A percentile compares a stretch with the other conserved stretches of the same genome.
These are phyloP conservation scores for Carex scoparia DNA, from an alignment of 176 grass and related monocot genomes.

Conservation along the genomic window DNA sequence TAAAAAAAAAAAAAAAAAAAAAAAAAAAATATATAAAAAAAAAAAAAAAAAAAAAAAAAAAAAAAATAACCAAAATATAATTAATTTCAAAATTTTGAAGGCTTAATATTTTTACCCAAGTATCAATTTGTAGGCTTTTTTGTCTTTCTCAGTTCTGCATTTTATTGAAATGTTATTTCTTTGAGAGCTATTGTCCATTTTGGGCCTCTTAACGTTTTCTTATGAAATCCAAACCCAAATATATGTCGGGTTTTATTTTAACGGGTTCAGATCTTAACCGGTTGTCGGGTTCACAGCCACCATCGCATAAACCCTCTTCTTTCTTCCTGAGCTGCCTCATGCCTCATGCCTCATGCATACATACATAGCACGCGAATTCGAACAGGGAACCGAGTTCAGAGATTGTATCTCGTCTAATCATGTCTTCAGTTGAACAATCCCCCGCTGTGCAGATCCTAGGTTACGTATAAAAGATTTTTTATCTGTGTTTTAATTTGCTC, in stretches of 20 bases:
- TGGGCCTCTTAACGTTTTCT: background rate
- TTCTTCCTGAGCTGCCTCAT: background rate
- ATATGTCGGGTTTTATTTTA: background rate
- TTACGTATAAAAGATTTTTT: background rate
- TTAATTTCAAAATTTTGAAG: too few species aligned
- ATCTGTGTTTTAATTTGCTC: background rate
- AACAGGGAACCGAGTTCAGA: background rate
- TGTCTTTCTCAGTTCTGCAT: background rate
- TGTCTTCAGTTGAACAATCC: background rate
- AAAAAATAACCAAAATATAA: too few species aligned
- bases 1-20: too few species aligned
- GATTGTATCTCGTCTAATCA: background rate
- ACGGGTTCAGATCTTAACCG: background rate
- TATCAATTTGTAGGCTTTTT: too few species aligned
- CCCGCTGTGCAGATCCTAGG: constrained; percentile 50
- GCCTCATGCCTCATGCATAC: background rate
- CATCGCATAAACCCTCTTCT: background rate
- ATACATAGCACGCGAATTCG: background rate
- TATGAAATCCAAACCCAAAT: background rate
- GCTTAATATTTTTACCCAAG: too few species aligned
- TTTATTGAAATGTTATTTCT: background rate
- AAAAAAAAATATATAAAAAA: too few species aligned
- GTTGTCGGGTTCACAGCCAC: background rate
- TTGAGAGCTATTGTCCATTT: background rate
- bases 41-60: too few species aligned